phyloP scores from a whole-genome alignment of 2,329 filamentous ascomycete genomes.

The Aureobasidium sp. region DNA sequence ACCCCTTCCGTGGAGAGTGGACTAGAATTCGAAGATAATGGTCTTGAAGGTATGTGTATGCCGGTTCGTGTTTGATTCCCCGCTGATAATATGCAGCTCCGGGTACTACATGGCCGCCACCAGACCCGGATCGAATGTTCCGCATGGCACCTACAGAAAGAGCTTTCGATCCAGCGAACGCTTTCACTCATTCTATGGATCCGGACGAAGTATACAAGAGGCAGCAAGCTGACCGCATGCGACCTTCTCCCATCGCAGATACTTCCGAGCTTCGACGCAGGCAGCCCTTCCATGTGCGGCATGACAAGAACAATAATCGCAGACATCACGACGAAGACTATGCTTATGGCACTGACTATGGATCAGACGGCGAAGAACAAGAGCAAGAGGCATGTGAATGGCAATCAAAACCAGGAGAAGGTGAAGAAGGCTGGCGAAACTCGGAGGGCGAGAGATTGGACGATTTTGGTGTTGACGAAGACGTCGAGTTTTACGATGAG shows the following conservation, averaged over 20 bases:
- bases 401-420: constrained; percentile 27
- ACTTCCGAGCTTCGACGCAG: constrained; percentile 30
- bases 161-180: constrained; percentile 18
- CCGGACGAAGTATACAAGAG: constrained; percentile 47
- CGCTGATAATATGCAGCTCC: constrained; percentile 32
- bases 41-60: constrained; percentile 54
- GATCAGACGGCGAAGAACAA: constrained; percentile 39
- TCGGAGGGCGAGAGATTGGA: constrained; percentile 64
- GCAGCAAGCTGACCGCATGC: constrained; percentile 44
- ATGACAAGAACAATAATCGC: constrained; percentile 22
- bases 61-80: constrained; percentile 30
- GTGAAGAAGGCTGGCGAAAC: constrained; percentile 61
- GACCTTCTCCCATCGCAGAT: constrained; percentile 26
- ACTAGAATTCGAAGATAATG: constrained; percentile 61
- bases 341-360: constrained; percentile 18
- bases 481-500: constrained; percentile 58
- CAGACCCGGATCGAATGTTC: constrained; percentile 41
- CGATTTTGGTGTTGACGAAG: constrained; percentile 75
- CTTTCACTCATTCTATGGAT: constrained; percentile 35
- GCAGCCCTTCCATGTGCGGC: constrained; percentile 35
- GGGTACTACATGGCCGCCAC: constrained; percentile 40
- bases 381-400: constrained; percentile 22
- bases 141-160: constrained; percentile 19
- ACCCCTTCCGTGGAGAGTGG: constrained; percentile 47
- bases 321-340: constrained; percentile 16